Base-by-base conservation (phyloP, 2,329 filamentous ascomycete genomes). In the Pseudogymnoascus sp. region DNA sequence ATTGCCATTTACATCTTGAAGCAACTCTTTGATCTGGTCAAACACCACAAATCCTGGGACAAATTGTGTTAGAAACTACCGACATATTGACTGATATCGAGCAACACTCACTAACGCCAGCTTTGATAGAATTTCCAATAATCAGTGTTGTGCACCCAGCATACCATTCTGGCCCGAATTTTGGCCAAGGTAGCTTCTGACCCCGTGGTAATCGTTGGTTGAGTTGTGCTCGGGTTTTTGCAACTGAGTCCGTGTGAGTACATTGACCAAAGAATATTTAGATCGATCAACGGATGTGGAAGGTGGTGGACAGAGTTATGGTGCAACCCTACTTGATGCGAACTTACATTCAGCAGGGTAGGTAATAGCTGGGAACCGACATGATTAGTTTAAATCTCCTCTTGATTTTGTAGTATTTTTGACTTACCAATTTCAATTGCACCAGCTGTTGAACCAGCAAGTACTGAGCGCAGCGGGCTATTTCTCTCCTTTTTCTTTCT, bases 141-240 rank as follows among this genome's bases (percentile, higher is more conserved):
- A 99, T 96, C 74, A 97, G 79, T 26, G 95, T 97, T 56, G 95
- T 97, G 79, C 95, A 99, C 35, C 95, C 95, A 11, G 95, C 93
- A 76, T 99, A 99, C 95, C 95, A 99, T 76, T 96, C 91, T 70
- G 78, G 81, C 59, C 95, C 95, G 72, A 97, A 97, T 9, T 91
- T 90, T 44, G 95, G 95, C 90, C 91, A 97, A 62, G 93, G 92
- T 31, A 97, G 83, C 79, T 96, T 97, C 80, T 96, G 82, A 56
- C 88, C 88, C 63, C 89, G 87, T 60, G 89, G 82, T 71, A 97
- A 81, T 70, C 87, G 86, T 69, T 88, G 86, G 76, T 99, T 97
- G 72, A 99, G 87, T 77, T 97, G 95, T 63, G 90, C 90, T 70
- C 93, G 83, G 62, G 95, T 97, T 80, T 97, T 97, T 71, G 93